Evolutionary conservation across 192 early-diverging fungal species (phyloP).

Genomic region (Gigaspora rosea): DNA sequence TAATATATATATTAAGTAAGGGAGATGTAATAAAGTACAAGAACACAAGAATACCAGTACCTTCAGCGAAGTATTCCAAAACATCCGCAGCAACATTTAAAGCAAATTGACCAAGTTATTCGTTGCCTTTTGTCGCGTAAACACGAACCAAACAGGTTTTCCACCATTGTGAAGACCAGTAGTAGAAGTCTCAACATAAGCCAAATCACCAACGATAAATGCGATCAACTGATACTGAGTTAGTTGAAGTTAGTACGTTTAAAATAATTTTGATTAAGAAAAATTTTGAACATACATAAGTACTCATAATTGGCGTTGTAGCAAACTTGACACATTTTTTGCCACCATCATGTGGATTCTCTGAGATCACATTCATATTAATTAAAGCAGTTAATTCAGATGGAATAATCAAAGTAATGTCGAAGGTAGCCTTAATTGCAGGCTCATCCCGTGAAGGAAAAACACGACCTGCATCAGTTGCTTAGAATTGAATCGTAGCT

Average conservation of each 20-base stretch:
- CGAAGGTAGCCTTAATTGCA: constrained; percentile 91
- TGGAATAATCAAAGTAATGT: constrained; percentile 81
- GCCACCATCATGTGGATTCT: constrained; percentile 55
- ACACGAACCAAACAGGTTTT: constrained; percentile 80
- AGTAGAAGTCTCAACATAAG: constrained; percentile 83
- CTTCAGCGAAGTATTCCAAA: constrained; percentile 64
- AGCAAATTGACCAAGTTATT: constrained; percentile 81
- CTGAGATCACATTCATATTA: constrained; percentile 86
- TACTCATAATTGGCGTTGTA: constrained; percentile 91
- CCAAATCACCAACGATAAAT: constrained; percentile 89
- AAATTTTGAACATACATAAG: constrained; percentile 67
- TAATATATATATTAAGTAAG: constrained; percentile 35
- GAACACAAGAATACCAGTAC: neutral
- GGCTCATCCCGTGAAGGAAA: constrained; percentile 99
- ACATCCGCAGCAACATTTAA: constrained; percentile 73
- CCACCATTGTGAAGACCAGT: constrained; percentile 65
- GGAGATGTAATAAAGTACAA: neutral
- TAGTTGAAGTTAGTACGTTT: neutral
- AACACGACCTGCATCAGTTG: constrained; percentile 85
- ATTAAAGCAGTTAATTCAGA: constrained; percentile 79
- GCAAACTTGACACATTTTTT: constrained; percentile 86
- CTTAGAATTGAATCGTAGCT: constrained; percentile 94
- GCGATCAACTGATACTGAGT: constrained; percentile 64
- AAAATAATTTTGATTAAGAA: constrained; percentile 1
- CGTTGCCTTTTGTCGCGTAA: constrained; percentile 80